Percentiles rank a stretch among this genome's conserved stretches.
phyloP scores from a whole-genome alignment of 768 basidiomycete genomes.

The Trichaptum fuscoviolaceum region DNA sequence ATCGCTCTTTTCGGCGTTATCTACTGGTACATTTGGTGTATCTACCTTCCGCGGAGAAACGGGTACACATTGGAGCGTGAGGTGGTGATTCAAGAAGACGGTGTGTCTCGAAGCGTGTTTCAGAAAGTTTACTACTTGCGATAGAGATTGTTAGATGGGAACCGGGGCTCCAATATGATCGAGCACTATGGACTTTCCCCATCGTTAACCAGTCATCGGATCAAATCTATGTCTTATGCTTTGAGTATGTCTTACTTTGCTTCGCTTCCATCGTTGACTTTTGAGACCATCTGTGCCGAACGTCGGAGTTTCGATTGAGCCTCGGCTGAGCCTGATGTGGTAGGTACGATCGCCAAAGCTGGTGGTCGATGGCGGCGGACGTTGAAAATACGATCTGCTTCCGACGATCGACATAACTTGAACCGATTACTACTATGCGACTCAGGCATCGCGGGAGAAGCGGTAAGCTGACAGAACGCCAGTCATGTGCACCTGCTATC shows the following conservation, averaged over 20 bases:
- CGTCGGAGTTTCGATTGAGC: background rate
- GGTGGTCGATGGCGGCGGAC: background rate
- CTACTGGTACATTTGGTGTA: conserved; percentile 54
- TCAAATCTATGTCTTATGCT: too few species aligned
- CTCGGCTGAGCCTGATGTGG: too few species aligned
- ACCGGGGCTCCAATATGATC: too few species aligned
- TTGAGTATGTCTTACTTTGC: background rate
- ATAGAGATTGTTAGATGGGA: background rate
- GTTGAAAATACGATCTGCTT: background rate
- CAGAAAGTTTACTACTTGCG: conserved; percentile 15
- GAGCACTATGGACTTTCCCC: too few species aligned
- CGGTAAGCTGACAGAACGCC: background rate
- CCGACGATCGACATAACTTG: background rate
- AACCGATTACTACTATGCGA: background rate
- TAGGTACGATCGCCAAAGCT: too few species aligned
- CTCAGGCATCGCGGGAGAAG: background rate
- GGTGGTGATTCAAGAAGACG: conserved; percentile 49
- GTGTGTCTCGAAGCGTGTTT: conserved; percentile 51
- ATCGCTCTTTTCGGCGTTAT: conserved; percentile 43
- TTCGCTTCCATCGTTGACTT: background rate
- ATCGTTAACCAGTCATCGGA: too few species aligned
- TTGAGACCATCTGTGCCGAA: background rate
- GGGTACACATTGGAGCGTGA: conserved; percentile 47
- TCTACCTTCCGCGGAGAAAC: conserved; percentile 42
- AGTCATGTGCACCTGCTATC: background rate